Base-by-base conservation (phyloP, 2,329 filamentous ascomycete genomes). In the Cercospora sp. region DNA sequence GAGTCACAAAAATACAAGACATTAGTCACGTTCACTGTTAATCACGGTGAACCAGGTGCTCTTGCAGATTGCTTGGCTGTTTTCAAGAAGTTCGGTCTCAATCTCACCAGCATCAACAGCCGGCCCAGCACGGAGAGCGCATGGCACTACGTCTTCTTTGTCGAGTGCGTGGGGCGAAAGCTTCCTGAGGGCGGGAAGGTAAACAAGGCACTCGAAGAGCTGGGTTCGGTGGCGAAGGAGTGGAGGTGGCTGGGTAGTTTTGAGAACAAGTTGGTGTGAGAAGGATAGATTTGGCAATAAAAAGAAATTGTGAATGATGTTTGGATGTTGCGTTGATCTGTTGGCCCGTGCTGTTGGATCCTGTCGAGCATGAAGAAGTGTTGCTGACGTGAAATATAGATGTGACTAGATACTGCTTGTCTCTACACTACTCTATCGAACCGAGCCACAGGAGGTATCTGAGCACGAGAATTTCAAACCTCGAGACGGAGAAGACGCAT, bases 111-210 rank as follows among this genome's bases (percentile, higher is more conserved):
- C 78, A 96, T 98, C 79, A 94, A 93, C 77, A 93, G 91, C 72
- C 82, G 94, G 71, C 94, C 94, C 5, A 93, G 91, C 74, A 86
- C 91, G 65, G 83, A 86, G 45, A 81, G 83, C 72, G 88, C 91
- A 20, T 98, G 96, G 87, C 89, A 96, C 78, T 98, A 98, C 81
- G 87, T 97, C 42, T 97, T 98, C 81, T 94, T 98, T 77, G 89
- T 97, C 31, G 94, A 98, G 83, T 93, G 96, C 74, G 87, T 91
- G 77, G 90, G 91, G 1, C 85, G 87, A 77, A 81, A 80, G 72
- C 74, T 78, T 65, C 78, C 80, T 60, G 82, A 83, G 2, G 83
- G 85, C 63, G 86, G 84, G 3, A 83, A 83, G 69, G 89, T 93
- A 16, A 84, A 86, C 67, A 80, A 80, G 23, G 90, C 88, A 28